phyloP scores from a whole-genome alignment of 345 rosid genomes.

The Salix caprea region DNA sequence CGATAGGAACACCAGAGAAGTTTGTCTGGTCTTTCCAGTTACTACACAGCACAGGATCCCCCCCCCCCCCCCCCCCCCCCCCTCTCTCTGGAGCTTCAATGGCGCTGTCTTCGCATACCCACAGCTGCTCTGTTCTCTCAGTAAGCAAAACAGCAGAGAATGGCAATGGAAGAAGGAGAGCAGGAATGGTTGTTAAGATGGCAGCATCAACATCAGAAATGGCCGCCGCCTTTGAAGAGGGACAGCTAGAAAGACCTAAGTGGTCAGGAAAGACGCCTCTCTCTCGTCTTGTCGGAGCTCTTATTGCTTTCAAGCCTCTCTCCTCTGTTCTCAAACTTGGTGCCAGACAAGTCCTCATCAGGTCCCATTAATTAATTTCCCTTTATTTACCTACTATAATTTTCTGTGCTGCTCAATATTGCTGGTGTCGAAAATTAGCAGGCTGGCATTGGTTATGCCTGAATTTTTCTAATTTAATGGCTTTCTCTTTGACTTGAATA shows the following conservation, averaged over 20 bases:
- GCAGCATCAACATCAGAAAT: slow-evolving; percentile 12
- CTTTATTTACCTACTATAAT: background rate
- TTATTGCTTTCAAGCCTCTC: slow-evolving; percentile 57
- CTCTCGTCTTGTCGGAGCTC: slow-evolving; percentile 49
- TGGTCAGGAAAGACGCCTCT: slow-evolving; percentile 65
- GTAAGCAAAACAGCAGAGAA: slow-evolving; percentile 5
- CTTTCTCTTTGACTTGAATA: background rate
- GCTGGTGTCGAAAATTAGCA: background rate
- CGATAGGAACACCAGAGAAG: background rate
- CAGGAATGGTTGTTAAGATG: slow-evolving; percentile 16
- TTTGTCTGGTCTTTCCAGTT: no score
- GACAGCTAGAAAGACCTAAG: slow-evolving; percentile 49
- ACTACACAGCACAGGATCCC: no score
- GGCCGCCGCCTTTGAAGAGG: slow-evolving; percentile 39
- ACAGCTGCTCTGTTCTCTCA: slow-evolving; percentile 19
- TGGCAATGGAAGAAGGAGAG: slow-evolving; percentile 1
- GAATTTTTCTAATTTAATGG: no score
- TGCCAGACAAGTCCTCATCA: slow-evolving; percentile 59
- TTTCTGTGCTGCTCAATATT: background rate
- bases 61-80: no score
- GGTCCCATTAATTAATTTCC: slow-evolving; percentile 20
- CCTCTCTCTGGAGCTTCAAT: slow-evolving; percentile 13
- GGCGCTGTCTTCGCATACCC: slow-evolving; percentile 32
- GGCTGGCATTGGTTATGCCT: no score
- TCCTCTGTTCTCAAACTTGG: slow-evolving; percentile 56